Evolutionary conservation across 1,284 basidiomycete genomes (phyloP), one percentile per base, ranked within the genome.

Genomic region (Boletus albobrunnescens): DNA sequence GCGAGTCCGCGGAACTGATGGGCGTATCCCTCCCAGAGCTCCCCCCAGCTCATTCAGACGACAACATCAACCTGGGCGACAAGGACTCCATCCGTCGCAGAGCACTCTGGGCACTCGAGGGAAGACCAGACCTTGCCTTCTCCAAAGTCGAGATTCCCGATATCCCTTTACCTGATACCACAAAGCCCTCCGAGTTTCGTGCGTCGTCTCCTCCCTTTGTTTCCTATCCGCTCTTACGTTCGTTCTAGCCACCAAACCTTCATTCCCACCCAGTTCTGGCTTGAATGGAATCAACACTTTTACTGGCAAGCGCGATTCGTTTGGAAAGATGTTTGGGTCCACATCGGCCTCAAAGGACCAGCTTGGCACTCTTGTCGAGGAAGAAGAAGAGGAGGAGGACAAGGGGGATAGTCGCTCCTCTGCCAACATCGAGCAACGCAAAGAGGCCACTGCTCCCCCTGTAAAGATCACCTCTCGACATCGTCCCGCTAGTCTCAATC

Each of bases 1-100:
- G 74, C 52, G 87, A 91, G 67, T 90, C 87, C 12, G 86, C 85
- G 7, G 87, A 91, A 56, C 72, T 91, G 60, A 91, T 91, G 87
- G 87, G 87, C 36, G 75, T 87, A 12, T 67, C 82, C 26, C 67
- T 87, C 35, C 79, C 83, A 11, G 77, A 82, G 49, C 71, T 84
- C 17, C 76, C 81, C 2, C 54, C 71, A 6, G 75, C 77, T 0
- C 67, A 71, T 38, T 75, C 77, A 1, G 81, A 85, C 14, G 80
- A 83, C 56, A 83, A 82, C 59, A 66, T 83, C 62, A 84, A 79
- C 55, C 59, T 84, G 24, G 82, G 79, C 19, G 85, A 87, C 60
- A 85, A 79, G 65, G 87, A 88, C 56, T 87, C 84, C 9, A 76
- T 88, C 38, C 82, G 87, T 41, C 79, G 87, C 11, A 77, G 85